Conservation (phyloP, 202 grass and related monocot genomes). For the Setaria italica region DNA sequence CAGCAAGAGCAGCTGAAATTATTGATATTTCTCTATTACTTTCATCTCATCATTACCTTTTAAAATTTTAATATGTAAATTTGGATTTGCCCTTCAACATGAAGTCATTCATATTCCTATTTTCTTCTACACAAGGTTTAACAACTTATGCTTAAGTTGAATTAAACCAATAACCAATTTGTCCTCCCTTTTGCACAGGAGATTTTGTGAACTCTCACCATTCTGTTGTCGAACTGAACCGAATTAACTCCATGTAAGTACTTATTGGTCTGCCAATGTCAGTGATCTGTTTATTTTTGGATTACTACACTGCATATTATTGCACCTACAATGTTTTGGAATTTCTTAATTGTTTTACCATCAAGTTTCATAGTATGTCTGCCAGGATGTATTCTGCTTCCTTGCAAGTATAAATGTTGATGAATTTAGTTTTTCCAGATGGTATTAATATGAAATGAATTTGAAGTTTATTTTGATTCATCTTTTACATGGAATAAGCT, state of each 20-base stretch:
- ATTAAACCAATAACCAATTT: constrained; percentile 28
- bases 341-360: not conserved
- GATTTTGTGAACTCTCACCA: constrained; percentile 67
- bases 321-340: not conserved
- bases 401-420: not conserved
- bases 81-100: constrained; percentile 23
- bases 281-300: constrained; percentile 19
- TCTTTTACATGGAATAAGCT: not conserved
- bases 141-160: not conserved
- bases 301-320: constrained; percentile 28
- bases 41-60: constrained; percentile 16
- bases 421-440: constrained; percentile 23
- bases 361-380: not conserved
- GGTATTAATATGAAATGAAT: not conserved
- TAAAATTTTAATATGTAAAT: constrained; percentile 31
- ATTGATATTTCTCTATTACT: constrained; percentile 22
- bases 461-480: not conserved
- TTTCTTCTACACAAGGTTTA: constrained; percentile 9
- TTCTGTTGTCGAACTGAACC: constrained; percentile 68
- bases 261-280: not conserved
- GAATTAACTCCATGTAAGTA: constrained; percentile 80
- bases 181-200: constrained; percentile 51
- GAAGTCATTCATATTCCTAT: constrained; percentile 20
- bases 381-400: not conserved
- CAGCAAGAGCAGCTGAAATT: not conserved